These are phyloP conservation scores for Plantago major DNA, from an alignment of 257 asterid genomes.

Conservation along the genomic window DNA sequence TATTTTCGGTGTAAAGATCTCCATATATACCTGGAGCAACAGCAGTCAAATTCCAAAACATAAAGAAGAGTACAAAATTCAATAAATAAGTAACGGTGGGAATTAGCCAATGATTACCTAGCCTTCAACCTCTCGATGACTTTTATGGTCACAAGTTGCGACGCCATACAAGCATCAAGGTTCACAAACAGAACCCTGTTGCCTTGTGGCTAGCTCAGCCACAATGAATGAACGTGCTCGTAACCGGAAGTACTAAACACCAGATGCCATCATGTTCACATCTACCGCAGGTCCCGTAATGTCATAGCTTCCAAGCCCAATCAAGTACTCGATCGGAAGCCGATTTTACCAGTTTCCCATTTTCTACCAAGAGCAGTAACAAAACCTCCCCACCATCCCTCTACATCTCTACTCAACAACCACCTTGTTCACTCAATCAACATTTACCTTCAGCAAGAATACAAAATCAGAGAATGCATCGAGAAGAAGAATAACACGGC, in stretches of 20 bases:
- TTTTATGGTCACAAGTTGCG: conserved; percentile 81
- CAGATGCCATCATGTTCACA: conserved; percentile 98
- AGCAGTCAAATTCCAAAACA: conserved; percentile 7
- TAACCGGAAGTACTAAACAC: conserved; percentile 90
- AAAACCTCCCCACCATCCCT: conserved; percentile 36
- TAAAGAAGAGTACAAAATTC: background rate
- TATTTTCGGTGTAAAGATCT: conserved; percentile 71
- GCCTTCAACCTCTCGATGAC: conserved; percentile 85
- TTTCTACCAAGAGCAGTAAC: conserved; percentile 38
- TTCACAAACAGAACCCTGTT: conserved; percentile 69
- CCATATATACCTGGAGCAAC: conserved; percentile 74
- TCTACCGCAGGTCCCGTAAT: conserved; percentile 99
- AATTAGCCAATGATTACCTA: conserved; percentile 41
- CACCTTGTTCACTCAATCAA: conserved; percentile 17
- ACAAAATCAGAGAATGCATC: conserved; percentile 8
- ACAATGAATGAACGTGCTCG: conserved; percentile 87
- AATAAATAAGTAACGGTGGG: background rate
- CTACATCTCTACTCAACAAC: conserved; percentile 5
- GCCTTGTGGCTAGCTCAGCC: conserved; percentile 77
- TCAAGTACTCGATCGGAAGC: conserved; percentile 61
- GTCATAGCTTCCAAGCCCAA: conserved; percentile 95
- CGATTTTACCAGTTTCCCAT: conserved; percentile 39
- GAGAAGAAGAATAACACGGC: no score
- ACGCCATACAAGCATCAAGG: conserved; percentile 99
- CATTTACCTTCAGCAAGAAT: conserved; percentile 35